Base-by-base conservation (phyloP, 768 basidiomycete species). In the Lanmaoa pseudosensibilis region DNA sequence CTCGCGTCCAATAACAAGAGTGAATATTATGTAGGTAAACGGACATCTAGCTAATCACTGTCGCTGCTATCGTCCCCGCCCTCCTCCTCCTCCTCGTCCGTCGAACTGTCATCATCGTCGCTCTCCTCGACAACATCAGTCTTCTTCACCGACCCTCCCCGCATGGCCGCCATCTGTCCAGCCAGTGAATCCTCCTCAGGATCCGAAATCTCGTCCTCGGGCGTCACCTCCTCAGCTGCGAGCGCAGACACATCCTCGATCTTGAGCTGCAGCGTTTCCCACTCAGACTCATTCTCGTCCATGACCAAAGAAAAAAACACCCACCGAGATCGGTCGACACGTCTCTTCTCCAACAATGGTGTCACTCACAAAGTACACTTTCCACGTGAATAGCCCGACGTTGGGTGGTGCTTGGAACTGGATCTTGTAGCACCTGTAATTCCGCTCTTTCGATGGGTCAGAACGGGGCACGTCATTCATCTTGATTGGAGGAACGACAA, bases 91-190 rank as follows among this genome's bases (percentile, higher is more conserved):
- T 68, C 64, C 40, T 74, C 75, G 18, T 64, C 62, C 64, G 72
- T 73, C 4, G 59, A 67, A 16, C 64, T 67, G 51, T 77, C 72
- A 0, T 77, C 72, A 0, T 64, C 61, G 0, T 60, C 65, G 21
- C 60, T 64, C 32, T 68, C 70, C 21, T 66, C 81, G 32, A 72
- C 76, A 16, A 56, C 72, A 27, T 57, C 54, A 21, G 65, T 73
- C 67, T 84, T 87, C 81, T 93, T 97, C 57, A 96, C 92, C 19
- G 82, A 63, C 4, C 87, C 90, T 5, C 95, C 95, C 43, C 90
- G 85, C 92, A 99, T 93, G 43, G 86, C 85, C 6, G 95, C 94
- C 92, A 98, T 96, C 78, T 99, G 97, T 9, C 97, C 97, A 5
- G 94, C 97, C 50, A 98, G 76, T 25, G 89, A 83, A 72, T 98